Base-by-base conservation (phyloP, 352 stramenopile genomes). In the Aphanomyces euteiches region DNA sequence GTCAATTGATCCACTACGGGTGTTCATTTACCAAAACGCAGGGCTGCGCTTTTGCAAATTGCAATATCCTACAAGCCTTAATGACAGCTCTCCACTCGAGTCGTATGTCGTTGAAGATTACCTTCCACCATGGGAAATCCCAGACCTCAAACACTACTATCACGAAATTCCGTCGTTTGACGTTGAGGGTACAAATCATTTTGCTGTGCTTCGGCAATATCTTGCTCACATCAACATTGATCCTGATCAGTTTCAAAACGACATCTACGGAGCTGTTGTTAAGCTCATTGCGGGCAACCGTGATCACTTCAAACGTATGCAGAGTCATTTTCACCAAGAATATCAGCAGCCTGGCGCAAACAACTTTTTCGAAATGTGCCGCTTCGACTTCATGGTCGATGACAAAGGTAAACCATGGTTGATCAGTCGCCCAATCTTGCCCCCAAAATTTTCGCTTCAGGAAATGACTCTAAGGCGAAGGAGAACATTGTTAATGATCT, bases 1-100 rank as follows among this genome's bases (percentile, higher is more conserved):
- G 17, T 96, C 83, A 45, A 68, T 93, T 1, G 79, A 96, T 47
- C 90, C 90, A 6, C 78, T 97, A 21, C 85, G 85, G 1, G 77
- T 96, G 15, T 96, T 96, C 66, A 78, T 92, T 58, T 93, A 93
- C 69, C 75, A 80, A 65, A 79, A 95, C 66, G 82, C 85, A 6
- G 56, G 83, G 37, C 82, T 95, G 66, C 81, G 87, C 67, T 85
- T 96, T 57, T 81, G 83, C 21, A 91, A 89, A 66, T 68, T 67
- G 0, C 41, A 78, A 59, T 96, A 93, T 67, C 82, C 86, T 21
- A 74, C 66, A 6, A 74, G 57, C 3, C 34, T 90, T 15, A 70
- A 75, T 7, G 64, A 79, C 39, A 76, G 78, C 6, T 77, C 75
- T 8, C 80, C 92, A 40, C 70, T 57, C 0, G 68, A 74, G 1